Base-by-base conservation (phyloP, 2,329 filamentous ascomycete species). In the Seiridium cupressi region DNA sequence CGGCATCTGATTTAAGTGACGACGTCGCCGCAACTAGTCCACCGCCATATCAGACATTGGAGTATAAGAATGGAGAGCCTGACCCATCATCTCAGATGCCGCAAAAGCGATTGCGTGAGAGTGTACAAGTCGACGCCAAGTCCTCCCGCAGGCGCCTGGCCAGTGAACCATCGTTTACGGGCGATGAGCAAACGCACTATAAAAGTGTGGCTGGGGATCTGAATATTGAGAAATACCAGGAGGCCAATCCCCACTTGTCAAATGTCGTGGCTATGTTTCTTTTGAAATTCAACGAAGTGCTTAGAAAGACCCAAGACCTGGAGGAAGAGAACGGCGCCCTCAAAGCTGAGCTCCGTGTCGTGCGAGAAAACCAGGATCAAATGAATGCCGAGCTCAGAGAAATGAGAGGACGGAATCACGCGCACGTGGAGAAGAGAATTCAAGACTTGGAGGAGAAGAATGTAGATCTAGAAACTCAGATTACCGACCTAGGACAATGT, bases 261-360 rank as follows among this genome's bases (percentile, higher is more conserved):
- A 18, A 56, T 13, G 44, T 51, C 34, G 53, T 49, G n/a, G 44
- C 58, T n/a, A 35, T 60, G 13, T 47, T 60, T 44, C 44, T 60
- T 26, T 51, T 44, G n/a, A 60, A 57, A 31, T 34, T 60, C 42
- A 53, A 60, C 42, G 51, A 60, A 44, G 53, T 60, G 34, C 53
- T 60, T 1, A 55, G 51, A 34, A 55, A 38, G 7, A 44, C 51
- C 18, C 51, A 55, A 34, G 8, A 55, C 36, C 18, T 55, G 13
- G 51, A 55, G 38, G 46, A 60, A 4, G 51, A 60, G 46, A 60
- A 60, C 26, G 34, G 35, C 42, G 34, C 32, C 2, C 46, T 60
- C 3, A 46, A 47, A 40, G 44, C 46, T 11, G 58, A 60, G 38
- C 31, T 60, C 9, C 35, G 26, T 44, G 44, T 44, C 2, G 56